Conservation (phyloP, 345 rosid species). For the Camelina neglecta region DNA sequence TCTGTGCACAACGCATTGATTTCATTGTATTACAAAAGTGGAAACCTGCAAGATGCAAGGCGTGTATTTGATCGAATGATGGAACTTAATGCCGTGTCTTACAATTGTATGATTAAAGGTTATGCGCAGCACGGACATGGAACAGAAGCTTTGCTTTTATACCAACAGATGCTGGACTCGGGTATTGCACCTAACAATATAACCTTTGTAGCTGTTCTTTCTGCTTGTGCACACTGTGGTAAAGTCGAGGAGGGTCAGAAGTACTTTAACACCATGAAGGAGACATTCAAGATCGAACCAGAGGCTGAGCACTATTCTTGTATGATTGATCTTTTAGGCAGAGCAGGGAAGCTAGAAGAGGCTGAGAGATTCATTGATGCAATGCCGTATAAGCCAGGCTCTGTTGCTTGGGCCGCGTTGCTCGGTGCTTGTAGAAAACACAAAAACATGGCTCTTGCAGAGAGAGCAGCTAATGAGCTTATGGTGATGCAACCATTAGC, state of each 20-base stretch:
- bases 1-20: conserved; percentile 74
- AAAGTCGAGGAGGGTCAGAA: conserved; percentile 64
- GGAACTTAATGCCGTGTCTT: conserved; percentile 64
- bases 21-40: conserved; percentile 76
- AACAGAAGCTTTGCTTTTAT: conserved; percentile 60
- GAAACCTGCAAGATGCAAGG: conserved; percentile 74
- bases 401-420: conserved; percentile 77
- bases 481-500: conserved; percentile 70
- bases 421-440: conserved; percentile 84
- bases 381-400: conserved; percentile 72
- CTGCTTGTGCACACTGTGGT: conserved; percentile 89
- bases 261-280: conserved; percentile 72
- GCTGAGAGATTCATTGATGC: conserved; percentile 75
- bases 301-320: conserved; percentile 89
- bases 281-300: conserved; percentile 70
- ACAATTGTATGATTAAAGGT: conserved; percentile 80
- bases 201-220: conserved; percentile 85
- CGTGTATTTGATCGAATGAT: conserved; percentile 72
- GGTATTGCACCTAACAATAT: conserved; percentile 63
- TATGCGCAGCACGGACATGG: conserved; percentile 81
- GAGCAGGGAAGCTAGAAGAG: conserved; percentile 79
- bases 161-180: conserved; percentile 64
- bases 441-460: conserved; percentile 66
- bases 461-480: conserved; percentile 69
- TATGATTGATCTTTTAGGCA: conserved; percentile 84